Evolutionary conservation across 2,329 filamentous ascomycete genomes (phyloP).

Genomic region (Seiridium cupressi): DNA sequence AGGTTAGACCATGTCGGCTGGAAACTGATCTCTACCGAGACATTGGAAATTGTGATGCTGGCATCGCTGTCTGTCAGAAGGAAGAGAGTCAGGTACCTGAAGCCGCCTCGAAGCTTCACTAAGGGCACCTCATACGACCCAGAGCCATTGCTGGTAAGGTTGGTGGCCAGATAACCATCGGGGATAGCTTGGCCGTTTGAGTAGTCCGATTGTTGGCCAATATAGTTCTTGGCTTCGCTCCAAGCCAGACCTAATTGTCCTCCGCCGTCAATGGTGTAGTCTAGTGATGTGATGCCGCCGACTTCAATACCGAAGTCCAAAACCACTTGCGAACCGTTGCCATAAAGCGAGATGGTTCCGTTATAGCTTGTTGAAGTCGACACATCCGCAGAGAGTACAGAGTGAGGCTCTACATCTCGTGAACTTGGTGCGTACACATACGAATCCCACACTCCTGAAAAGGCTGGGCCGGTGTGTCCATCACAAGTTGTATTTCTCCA

Average conservation of each 20-base stretch:
- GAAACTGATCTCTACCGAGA: slow-evolving; percentile 24
- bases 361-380: neutral
- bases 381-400: neutral
- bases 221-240: slow-evolving; percentile 38
- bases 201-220: slow-evolving; percentile 37
- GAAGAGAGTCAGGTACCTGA: slow-evolving; percentile 41
- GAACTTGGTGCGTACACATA: slow-evolving; percentile 2
- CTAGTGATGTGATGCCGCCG: slow-evolving; percentile 6
- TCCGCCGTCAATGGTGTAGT: neutral
- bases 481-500: slow-evolving; percentile 8
- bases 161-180: slow-evolving; percentile 35
- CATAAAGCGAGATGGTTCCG: neutral
- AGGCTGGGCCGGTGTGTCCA: slow-evolving; percentile 4
- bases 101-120: slow-evolving; percentile 37
- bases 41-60: slow-evolving; percentile 18
- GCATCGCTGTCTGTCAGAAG: slow-evolving; percentile 25
- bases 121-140: slow-evolving; percentile 36
- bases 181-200: slow-evolving; percentile 31
- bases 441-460: slow-evolving; percentile 2
- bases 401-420: neutral
- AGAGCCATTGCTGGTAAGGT: slow-evolving; percentile 29
- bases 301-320: slow-evolving; percentile 7
- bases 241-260: slow-evolving; percentile 35
- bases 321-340: neutral
- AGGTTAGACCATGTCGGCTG: slow-evolving; percentile 42